Base-by-base conservation (phyloP, 345 rosid genomes). In the Theobroma cacao region DNA sequence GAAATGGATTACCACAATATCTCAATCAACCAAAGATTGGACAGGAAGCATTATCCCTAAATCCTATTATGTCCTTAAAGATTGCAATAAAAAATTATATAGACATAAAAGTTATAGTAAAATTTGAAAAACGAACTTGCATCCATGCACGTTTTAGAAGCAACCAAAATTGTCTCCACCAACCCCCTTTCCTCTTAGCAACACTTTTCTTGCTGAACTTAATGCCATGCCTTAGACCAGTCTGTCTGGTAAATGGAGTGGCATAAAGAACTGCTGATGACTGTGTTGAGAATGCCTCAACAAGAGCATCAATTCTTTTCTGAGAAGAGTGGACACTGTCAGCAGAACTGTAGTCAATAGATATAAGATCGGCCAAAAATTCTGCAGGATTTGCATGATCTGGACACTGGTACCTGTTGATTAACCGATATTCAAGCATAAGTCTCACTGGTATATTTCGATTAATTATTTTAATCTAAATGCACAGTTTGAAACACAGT, bases 311-410 rank as follows among this genome's bases (percentile, higher is more conserved):
- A 40, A 96, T 87, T 82, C 97, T 92, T 89, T 96, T 93, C 85
- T 78, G 88, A 40, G 99, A 96, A 77, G 89, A 80, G 83, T 80
- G 83, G 53, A 88, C 95, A 87, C 91, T 91, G 60, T 92, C 98
- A 26, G 90, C 82, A 78, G 98, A 91, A 82, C 95, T 90, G 84
- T 93, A 94, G 84, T 96, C 99, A 68, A 92, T 52, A 43, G 99
- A 91, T 85, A 96, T 94, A 80, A 94, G 99, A 87, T 94, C 98
- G 81, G 99, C 99, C 84, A 93, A 86, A 86, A 96, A 96, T 86
- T 96, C 97, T 18, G 99, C 99, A 81, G 99, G 99, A 80, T 96
- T 96, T 75, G 89, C 91, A 48, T 91, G 98, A 77, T 88, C 98
- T 55, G 95, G 93, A 85, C 98, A 96, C 69, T 12, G 77, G 62